Evolutionary conservation across 352 stramenopile species (phyloP).

Genomic region (Phytophthora sp.): DNA sequence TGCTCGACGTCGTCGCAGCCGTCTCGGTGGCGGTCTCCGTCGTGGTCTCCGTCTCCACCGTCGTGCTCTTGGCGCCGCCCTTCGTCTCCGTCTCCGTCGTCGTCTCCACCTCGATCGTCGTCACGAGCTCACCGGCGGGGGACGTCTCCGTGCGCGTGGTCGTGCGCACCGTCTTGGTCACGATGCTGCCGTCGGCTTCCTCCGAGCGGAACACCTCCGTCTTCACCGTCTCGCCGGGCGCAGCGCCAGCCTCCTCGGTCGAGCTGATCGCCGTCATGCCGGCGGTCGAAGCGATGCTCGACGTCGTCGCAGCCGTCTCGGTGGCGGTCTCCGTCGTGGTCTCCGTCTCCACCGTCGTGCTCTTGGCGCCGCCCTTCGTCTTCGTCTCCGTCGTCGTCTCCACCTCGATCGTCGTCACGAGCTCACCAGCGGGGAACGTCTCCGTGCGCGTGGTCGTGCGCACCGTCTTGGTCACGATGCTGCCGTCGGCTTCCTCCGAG

Average conservation of each 20-base stretch:
- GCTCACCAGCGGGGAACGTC: background rate
- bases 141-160: conserved; percentile 12
- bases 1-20: conserved; percentile 11
- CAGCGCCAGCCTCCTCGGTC: conserved; percentile 13
- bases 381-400: background rate
- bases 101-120: conserved; percentile 23
- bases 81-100: conserved; percentile 17
- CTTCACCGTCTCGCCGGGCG: conserved; percentile 13
- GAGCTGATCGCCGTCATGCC: conserved; percentile 12
- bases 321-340: conserved; percentile 16
- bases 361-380: conserved; percentile 6
- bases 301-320: conserved; percentile 10
- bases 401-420: background rate
- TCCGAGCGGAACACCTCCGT: conserved; percentile 21
- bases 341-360: conserved; percentile 18
- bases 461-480: conserved; percentile 2
- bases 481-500: background rate
- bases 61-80: conserved; percentile 17
- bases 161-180: conserved; percentile 22
- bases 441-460: background rate
- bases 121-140: conserved; percentile 5
- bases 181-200: conserved; percentile 15
- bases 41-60: conserved; percentile 22
- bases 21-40: conserved; percentile 26
- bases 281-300: conserved; percentile 11